These are phyloP conservation scores for Kwoniella dejecticola DNA, from an alignment of 768 basidiomycete genomes.

Conservation along the genomic window DNA sequence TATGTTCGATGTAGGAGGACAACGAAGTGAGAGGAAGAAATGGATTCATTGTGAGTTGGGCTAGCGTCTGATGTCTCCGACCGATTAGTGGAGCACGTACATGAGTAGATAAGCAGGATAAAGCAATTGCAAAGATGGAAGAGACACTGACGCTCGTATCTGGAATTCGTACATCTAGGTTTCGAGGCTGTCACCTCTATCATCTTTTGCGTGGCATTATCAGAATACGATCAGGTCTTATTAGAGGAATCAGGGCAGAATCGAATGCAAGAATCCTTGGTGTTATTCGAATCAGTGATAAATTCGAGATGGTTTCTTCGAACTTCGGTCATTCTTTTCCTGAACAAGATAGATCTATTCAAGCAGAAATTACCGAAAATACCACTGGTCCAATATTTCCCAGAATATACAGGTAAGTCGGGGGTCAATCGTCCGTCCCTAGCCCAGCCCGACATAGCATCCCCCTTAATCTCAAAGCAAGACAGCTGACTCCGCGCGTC, in stretches of 20 bases:
- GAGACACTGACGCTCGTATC: background rate
- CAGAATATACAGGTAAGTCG: conserved; percentile 70
- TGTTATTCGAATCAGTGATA: conserved; percentile 75
- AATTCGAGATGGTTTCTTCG: conserved; percentile 75
- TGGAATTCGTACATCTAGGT: conserved; percentile 51
- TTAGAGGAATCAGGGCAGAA: conserved; percentile 68
- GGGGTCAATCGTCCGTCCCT: background rate
- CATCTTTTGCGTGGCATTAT: conserved; percentile 74
- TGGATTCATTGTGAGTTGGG: conserved; percentile 56
- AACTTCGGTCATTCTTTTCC: conserved; percentile 64
- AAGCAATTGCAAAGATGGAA: no score
- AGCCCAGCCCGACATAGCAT: no score
- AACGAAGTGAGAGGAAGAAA: conserved; percentile 73
- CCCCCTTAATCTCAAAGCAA: no score
- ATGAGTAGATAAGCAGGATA: no score
- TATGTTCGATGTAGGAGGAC: conserved; percentile 80
- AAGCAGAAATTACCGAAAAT: conserved; percentile 70
- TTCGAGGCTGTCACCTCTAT: conserved; percentile 79
- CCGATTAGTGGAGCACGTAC: no score
- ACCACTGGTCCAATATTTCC: conserved; percentile 64
- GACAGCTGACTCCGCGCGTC: no score
- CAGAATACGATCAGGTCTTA: conserved; percentile 73
- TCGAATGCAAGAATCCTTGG: conserved; percentile 72
- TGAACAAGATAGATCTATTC: conserved; percentile 68
- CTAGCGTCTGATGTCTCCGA: no score